Evolutionary conservation across 495 filamentous ascomycete species (phyloP).

Genomic region (Podospora australis): DNA sequence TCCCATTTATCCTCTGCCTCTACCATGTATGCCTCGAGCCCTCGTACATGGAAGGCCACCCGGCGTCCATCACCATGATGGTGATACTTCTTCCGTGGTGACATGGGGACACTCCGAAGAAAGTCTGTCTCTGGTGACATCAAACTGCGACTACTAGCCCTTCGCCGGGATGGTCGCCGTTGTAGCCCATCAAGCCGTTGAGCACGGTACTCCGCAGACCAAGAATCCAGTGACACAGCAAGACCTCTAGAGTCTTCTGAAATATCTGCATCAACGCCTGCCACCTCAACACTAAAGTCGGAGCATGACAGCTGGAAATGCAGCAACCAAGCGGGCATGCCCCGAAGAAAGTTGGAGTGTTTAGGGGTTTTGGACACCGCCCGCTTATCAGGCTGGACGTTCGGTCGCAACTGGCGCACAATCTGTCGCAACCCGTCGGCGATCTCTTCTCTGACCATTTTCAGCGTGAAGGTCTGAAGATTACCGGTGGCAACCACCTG

Average conservation of each 20-base stretch:
- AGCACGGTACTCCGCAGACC: conserved; percentile 85
- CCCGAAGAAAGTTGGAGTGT: conserved; percentile 64
- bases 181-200: conserved; percentile 58
- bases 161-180: conserved; percentile 47
- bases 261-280: conserved; percentile 76
- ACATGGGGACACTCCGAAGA: conserved; percentile 51
- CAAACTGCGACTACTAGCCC: conserved; percentile 52
- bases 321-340: conserved; percentile 75
- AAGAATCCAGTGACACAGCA: conserved; percentile 80
- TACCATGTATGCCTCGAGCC: conserved; percentile 81
- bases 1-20: conserved; percentile 82
- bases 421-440: conserved; percentile 88
- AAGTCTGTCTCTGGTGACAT: conserved; percentile 51
- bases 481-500: conserved; percentile 73
- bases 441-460: conserved; percentile 86
- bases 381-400: conserved; percentile 57
- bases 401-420: conserved; percentile 62
- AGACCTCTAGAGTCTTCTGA: conserved; percentile 72
- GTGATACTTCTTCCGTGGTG: conserved; percentile 50
- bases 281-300: conserved; percentile 84
- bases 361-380: conserved; percentile 39
- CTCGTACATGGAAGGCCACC: conserved; percentile 69
- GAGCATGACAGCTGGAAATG: conserved; percentile 79
- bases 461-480: conserved; percentile 79
- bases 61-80: conserved; percentile 75